Evolutionary conservation across 192 early-diverging fungal genomes (phyloP), one percentile per base, ranked within the genome.

Genomic region (Phlyctochytrium planicorne): DNA sequence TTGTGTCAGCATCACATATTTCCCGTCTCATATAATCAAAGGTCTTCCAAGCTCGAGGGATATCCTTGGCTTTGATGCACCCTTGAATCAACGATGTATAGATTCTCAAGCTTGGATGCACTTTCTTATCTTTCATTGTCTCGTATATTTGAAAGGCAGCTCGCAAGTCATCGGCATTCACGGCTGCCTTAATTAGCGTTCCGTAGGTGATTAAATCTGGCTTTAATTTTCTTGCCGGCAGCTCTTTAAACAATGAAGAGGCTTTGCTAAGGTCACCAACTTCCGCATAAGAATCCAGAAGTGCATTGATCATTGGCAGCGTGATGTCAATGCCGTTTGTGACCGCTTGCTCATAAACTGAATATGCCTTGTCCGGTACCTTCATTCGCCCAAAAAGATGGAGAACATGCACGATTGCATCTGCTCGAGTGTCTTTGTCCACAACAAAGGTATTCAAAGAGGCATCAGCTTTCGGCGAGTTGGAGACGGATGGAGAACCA

Each of bases 1-100:
- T 83, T 57, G 90, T 87, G 68, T 94, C 90, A 0, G 96, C 93
- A 56, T 85, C 75, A 32, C 86, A 83, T 27, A 90, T 84, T 55
- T 92, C 88, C 23, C 81, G 76, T 55, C 90, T 85, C 89, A 96
- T 87, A 66, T 92, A 82, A 68, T 96, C 88, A 80, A 96, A 98
- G 25, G 91, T 87, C 33, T 82, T 82, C 96, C 96, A 98, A 24
- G 95, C 95, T 0, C 90, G 88, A 24, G 85, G 69, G 25, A 89
- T 77, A 59, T 97, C 84, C 24, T 80, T 76, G 20, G 80, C 68
- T 34, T 86, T 81, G 2, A 97, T 59, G 63, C 92, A 98, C 31
- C 91, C 90, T 53, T 90, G 84, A 53, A 98, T 91, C 4, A 98
- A 74, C 33, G 72, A 90, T 17, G 92, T 91, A 80, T 89, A 96